Conservation (phyloP, 2,329 filamentous ascomycete species). For the Cryphonectria nitschkei region DNA sequence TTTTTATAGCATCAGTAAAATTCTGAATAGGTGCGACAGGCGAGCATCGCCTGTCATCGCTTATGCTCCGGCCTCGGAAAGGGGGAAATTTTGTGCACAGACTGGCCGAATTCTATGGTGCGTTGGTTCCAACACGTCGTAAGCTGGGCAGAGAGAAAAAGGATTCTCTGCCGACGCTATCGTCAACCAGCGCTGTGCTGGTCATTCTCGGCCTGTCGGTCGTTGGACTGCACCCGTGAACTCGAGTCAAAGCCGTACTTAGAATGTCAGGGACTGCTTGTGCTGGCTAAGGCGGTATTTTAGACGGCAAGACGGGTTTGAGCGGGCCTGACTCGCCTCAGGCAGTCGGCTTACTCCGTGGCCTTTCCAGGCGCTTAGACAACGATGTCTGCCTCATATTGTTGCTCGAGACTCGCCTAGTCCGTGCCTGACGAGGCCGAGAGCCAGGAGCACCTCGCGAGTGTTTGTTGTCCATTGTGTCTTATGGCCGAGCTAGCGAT, state of each 20-base stretch:
- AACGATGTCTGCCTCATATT: neutral
- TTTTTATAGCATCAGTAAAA: neutral
- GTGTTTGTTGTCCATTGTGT: neutral
- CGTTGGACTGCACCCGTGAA: slow-evolving; percentile 17
- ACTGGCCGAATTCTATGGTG: neutral
- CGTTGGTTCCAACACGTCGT: slow-evolving; percentile 20
- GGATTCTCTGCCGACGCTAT: slow-evolving; percentile 14
- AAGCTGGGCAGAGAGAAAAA: slow-evolving; percentile 8
- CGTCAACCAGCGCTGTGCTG: slow-evolving; percentile 9
- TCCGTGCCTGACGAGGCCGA: neutral
- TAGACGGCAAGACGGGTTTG: slow-evolving; percentile 23
- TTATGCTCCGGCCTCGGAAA: neutral
- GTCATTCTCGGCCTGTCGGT: slow-evolving; percentile 26
- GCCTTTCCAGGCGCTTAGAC: neutral
- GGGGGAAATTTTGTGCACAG: neutral
- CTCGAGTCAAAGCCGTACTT: slow-evolving; percentile 24
- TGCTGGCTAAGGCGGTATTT: slow-evolving; percentile 22
- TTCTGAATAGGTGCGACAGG: neutral
- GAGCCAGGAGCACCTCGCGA: neutral
- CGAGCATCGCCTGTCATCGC: neutral
- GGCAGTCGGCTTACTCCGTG: slow-evolving; percentile 1
- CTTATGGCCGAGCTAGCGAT: neutral
- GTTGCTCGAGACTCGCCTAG: neutral
- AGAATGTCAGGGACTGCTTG: slow-evolving; percentile 9
- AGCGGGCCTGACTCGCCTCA: slow-evolving; percentile 25